Percentiles rank a stretch among this genome's conserved stretches.
phyloP scores from a whole-genome alignment of 441 rosid genomes.

The Hura crepitans region DNA sequence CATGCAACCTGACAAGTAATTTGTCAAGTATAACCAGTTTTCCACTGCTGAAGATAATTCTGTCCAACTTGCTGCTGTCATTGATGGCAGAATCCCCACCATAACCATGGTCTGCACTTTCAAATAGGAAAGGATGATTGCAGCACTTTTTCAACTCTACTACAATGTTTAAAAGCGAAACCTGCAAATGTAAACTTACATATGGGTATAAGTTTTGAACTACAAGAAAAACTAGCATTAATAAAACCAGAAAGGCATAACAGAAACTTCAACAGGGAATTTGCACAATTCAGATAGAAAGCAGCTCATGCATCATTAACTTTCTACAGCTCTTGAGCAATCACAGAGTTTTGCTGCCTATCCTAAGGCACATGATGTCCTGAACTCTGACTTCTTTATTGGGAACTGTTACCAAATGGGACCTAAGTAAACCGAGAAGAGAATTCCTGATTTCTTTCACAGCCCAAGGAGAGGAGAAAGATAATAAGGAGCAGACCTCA shows the following conservation, averaged over 20 bases:
- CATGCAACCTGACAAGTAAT: conserved; percentile 84
- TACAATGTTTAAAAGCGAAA: conserved; percentile 95
- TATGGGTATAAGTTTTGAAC: conserved; percentile 23
- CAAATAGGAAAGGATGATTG: conserved; percentile 98
- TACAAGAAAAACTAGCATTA: not conserved
- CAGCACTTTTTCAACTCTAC: conserved; percentile 99
- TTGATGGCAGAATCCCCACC: conserved; percentile 67
- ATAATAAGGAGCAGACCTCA: not conserved
- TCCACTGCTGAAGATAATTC: conserved; percentile 92
- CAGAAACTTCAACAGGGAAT: not conserved
- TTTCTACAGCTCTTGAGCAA: not conserved
- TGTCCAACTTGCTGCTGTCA: conserved; percentile 83
- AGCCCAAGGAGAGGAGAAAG: not conserved
- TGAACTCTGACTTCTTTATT: not conserved
- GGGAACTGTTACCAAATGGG: not conserved
- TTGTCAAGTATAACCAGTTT: conserved; percentile 98
- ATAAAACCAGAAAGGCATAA: not conserved
- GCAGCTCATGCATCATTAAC: not conserved
- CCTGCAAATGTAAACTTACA: conserved; percentile 46
- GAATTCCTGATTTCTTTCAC: not conserved
- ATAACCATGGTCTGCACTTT: conserved; percentile 99
- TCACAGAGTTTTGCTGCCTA: not conserved
- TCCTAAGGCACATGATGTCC: not conserved
- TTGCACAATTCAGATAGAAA: not conserved
- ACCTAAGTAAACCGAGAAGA: not conserved